Evolutionary conservation across 2,329 filamentous ascomycete genomes (phyloP).

Genomic region (Penicillium glabrum): DNA sequence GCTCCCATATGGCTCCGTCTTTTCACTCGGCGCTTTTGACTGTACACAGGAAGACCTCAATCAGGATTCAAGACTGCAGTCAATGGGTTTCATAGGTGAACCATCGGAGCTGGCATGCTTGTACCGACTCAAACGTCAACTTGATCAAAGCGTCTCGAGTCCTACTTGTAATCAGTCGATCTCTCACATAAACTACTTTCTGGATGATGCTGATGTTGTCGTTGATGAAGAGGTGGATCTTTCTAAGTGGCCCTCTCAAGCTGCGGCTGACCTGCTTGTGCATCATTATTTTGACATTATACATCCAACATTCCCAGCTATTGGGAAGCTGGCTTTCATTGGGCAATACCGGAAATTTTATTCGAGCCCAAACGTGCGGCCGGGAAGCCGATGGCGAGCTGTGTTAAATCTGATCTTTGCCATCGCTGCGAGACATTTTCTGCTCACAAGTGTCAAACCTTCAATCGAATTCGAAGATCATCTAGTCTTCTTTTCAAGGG

Average conservation of each 20-base stretch:
- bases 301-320: not conserved
- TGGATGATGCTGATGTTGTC: not conserved
- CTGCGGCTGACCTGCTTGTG: not conserved
- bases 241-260: not conserved
- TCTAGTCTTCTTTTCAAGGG: not conserved
- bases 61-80: not conserved
- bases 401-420: not conserved
- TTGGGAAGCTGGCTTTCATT: not conserved
- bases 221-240: not conserved
- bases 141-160: not conserved
- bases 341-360: not conserved
- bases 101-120: not conserved
- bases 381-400: not conserved
- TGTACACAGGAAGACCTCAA: not conserved
- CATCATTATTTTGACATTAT: not conserved
- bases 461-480: not conserved
- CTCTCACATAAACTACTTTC: not conserved
- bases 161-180: not conserved
- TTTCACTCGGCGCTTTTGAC: not conserved
- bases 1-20: not conserved
- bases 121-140: not conserved
- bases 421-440: not conserved
- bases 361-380: not conserved
- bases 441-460: not conserved
- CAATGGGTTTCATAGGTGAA: not conserved